Base-by-base conservation (phyloP, 176 grass and related monocot genomes). In the Bolboschoenus planiculmis region DNA sequence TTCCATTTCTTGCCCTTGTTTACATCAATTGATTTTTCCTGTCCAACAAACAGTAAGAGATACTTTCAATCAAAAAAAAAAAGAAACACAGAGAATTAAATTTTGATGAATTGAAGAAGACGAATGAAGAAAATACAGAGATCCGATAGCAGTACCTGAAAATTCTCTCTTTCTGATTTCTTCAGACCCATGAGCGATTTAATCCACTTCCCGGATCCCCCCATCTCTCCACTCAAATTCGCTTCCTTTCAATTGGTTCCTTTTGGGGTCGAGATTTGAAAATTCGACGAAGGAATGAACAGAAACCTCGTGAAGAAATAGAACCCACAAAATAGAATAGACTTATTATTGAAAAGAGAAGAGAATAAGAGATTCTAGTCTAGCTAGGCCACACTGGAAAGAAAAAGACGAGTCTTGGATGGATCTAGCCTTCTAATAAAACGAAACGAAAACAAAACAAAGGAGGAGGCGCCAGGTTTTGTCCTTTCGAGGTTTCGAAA, bases 131-230 rank as follows among this genome's bases (percentile, higher is more conserved):
- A 15, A 74, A 48, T n/a, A n/a, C n/a, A 40, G 7, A 23, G 8
- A 23, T 70, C 20, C 50, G 13, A 79, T 7, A 14, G 55, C 30
- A 3, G 56, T 85, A 85, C 76, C 64, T 81, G 77, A 10, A 57
- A 53, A 30, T 80, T 67, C 20, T 91, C 64, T 85, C 78, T 81
- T 56, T 78, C 65, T 51, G 84, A 82, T 43, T 91, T 78, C 71
- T 70, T 88, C 26, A 90, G 51, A 13, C 90, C 88, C 36, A 95
- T 87, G 24, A 95, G 84, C 82, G 90, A 86, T 83, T 86, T 92
- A 47, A 92, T 90, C 93, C 93, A 95, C 86, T 95, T 95, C 59
- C 86, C 88, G 29, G 93, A 95, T 70, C 82, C 83, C 31, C 88
- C 90, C 93, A 95, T 95, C 26, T 95, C 26, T 84, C 34, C 48